Evolutionary conservation across 2,329 filamentous ascomycete species (phyloP).

Genomic region (Fusarium protoensiforme): DNA sequence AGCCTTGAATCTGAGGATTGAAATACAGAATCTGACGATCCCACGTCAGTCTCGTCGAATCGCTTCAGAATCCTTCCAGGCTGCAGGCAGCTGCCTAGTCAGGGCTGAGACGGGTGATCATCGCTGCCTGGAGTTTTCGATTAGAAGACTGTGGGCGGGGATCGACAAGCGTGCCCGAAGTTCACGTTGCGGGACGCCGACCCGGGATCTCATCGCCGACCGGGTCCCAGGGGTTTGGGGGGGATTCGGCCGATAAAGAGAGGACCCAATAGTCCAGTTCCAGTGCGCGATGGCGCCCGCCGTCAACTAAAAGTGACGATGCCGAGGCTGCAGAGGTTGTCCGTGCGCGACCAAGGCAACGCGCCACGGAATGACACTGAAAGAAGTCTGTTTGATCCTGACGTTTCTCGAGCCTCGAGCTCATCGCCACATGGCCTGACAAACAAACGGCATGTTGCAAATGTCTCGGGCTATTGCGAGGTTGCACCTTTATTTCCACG

Average conservation of each 20-base stretch:
- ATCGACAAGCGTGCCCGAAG: neutral
- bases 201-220: neutral
- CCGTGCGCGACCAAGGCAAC: neutral
- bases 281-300: neutral
- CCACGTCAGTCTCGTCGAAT: neutral
- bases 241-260: neutral
- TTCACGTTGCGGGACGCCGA: too few species aligned
- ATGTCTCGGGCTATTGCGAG: neutral
- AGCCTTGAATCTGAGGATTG: slow-evolving; percentile 18
- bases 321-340: neutral
- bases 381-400: neutral
- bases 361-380: slow-evolving; percentile 3
- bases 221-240: neutral
- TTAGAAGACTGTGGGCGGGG: neutral
- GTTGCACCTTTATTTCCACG: neutral
- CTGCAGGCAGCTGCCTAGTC: slow-evolving; percentile 6
- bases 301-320: neutral
- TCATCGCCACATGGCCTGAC: neutral
- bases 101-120: slow-evolving; percentile 4
- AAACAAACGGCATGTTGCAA: neutral
- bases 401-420: neutral
- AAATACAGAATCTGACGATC: neutral
- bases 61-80: neutral
- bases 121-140: slow-evolving; percentile 6
- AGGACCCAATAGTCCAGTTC: neutral